phyloP scores from a whole-genome alignment of 768 basidiomycete genomes.

The Rhodotorula babjevae region DNA sequence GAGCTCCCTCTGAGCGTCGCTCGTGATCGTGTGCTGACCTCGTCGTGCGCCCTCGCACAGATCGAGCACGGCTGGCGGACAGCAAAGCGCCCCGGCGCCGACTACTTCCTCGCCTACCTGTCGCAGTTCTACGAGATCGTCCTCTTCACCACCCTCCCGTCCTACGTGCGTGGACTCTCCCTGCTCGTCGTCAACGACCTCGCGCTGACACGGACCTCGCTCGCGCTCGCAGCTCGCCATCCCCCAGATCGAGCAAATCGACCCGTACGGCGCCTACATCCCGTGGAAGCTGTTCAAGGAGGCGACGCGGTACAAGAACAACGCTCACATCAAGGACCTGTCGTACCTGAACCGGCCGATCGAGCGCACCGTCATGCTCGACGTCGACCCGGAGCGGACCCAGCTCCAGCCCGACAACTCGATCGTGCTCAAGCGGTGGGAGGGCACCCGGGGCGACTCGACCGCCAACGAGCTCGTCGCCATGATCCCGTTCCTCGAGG shows the following conservation, averaged over 20 bases:
- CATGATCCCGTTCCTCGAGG: constrained; percentile 97
- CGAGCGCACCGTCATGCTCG: constrained; percentile 79
- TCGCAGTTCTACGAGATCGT: constrained; percentile 98
- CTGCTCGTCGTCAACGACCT: neutral
- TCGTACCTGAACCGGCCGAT: constrained; percentile 92
- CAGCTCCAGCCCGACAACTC: constrained; percentile 82
- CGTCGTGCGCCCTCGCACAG: constrained; percentile 51
- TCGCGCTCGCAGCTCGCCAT: constrained; percentile 62
- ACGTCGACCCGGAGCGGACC: constrained; percentile 74
- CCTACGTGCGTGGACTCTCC: constrained; percentile 62
- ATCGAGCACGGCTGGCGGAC: constrained; percentile 93
- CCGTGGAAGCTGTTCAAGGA: constrained; percentile 89
- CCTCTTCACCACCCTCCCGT: constrained; percentile 82
- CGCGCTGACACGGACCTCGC: neutral
- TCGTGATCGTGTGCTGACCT: neutral
- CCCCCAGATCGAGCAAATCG: constrained; percentile 86
- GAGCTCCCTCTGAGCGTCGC: too few species aligned
- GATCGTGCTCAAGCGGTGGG: constrained; percentile 78
- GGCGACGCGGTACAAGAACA: constrained; percentile 74
- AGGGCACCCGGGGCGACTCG: constrained; percentile 65
- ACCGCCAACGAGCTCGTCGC: constrained; percentile 62
- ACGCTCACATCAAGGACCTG: constrained; percentile 86
- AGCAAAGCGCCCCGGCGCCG: constrained; percentile 93
- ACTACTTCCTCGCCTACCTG: constrained; percentile 95
- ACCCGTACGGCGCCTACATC: constrained; percentile 85